Conservation (phyloP, 768 basidiomycete genomes). For the Sistotremastrum suecicum region DNA sequence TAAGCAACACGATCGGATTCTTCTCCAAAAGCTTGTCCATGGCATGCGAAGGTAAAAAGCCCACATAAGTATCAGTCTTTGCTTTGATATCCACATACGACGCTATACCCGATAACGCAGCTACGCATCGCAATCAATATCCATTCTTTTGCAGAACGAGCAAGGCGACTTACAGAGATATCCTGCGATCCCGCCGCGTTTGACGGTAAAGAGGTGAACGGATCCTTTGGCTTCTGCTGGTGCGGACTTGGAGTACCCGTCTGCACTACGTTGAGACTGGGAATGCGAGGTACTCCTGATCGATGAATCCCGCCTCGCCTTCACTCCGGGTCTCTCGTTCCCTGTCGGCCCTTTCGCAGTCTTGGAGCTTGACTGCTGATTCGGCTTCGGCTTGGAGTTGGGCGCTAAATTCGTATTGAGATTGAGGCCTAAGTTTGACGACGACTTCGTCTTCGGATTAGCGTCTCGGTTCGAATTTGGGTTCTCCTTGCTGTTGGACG, state of each 20-base stretch:
- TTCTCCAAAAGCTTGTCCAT: constrained; percentile 86
- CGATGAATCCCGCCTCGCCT: too few relatives aligned
- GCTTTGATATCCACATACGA: constrained; percentile 96
- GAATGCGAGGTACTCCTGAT: constrained; percentile 7
- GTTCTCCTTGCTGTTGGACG: constrained; percentile 3
- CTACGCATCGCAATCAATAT: constrained; percentile 21
- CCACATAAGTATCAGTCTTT: constrained; percentile 97
- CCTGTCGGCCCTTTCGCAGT: too few relatives aligned
- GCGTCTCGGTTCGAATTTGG: constrained; percentile 1
- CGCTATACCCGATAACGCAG: constrained; percentile 79
- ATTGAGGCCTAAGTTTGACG: not conserved
- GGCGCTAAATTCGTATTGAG: not conserved
- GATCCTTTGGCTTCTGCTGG: constrained; percentile 24
- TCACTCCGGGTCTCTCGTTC: too few relatives aligned
- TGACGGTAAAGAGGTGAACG: constrained; percentile 84
- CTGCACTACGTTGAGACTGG: constrained; percentile 12
- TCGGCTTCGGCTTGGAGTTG: not conserved
- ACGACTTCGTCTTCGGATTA: not conserved
- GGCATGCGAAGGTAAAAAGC: constrained; percentile 79
- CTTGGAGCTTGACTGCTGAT: not conserved
- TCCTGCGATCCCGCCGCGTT: constrained; percentile 95
- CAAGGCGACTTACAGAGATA: constrained; percentile 53
- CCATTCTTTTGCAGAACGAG: not conserved
- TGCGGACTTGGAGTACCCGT: constrained; percentile 25
- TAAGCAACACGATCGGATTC: constrained; percentile 88